Percentiles rank a stretch among this genome's conserved stretches.
phyloP scores from a whole-genome alignment of 2,329 filamentous ascomycete genomes.

The Sporothrix globosa region DNA sequence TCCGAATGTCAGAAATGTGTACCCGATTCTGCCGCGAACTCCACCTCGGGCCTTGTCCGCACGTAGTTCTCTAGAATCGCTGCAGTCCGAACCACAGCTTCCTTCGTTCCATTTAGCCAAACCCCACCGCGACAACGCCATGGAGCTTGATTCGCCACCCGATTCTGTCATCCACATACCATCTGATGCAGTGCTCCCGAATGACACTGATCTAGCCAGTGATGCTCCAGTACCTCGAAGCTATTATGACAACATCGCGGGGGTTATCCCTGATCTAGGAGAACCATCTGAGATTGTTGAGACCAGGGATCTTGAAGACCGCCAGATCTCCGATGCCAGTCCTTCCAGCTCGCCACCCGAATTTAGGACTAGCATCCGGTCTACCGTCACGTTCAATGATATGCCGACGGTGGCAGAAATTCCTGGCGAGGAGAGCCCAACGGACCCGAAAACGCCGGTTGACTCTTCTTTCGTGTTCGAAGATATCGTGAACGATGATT shows the following conservation, averaged over 20 bases:
- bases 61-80: slow-evolving; percentile 32
- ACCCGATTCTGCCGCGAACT: slow-evolving; percentile 21
- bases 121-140: slow-evolving; percentile 42
- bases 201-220: background rate
- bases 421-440: slow-evolving; percentile 47
- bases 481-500: slow-evolving; percentile 45
- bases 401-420: slow-evolving; percentile 51
- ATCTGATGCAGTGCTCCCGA: slow-evolving; percentile 34
- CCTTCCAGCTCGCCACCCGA: slow-evolving; percentile 55
- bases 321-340: slow-evolving; percentile 39
- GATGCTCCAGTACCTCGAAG: background rate
- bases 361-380: slow-evolving; percentile 45
- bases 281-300: slow-evolving; percentile 48
- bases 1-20: background rate
- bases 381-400: slow-evolving; percentile 50
- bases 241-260: slow-evolving; percentile 46
- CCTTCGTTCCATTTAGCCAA: slow-evolving; percentile 48
- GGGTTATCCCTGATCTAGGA: slow-evolving; percentile 51
- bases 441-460: slow-evolving; percentile 48
- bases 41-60: slow-evolving; percentile 16
- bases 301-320: slow-evolving; percentile 39
- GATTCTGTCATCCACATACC: slow-evolving; percentile 21
- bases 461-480: slow-evolving; percentile 48
- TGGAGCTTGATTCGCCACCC: slow-evolving; percentile 16
- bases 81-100: slow-evolving; percentile 39